These are phyloP conservation scores for Gossypium schwendimanii DNA, from an alignment of 441 rosid species.

Conservation along the genomic window DNA sequence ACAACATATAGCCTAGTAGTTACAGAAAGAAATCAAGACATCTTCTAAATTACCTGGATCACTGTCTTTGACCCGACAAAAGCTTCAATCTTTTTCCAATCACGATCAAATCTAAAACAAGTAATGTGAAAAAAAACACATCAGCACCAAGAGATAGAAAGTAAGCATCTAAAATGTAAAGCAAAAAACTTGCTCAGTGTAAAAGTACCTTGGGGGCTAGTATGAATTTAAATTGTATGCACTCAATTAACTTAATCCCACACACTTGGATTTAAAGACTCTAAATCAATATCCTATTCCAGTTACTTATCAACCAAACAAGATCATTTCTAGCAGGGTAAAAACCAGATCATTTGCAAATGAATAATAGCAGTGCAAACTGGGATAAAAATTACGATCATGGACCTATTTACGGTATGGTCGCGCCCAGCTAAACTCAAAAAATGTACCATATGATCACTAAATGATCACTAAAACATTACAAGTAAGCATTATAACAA, in stretches of 20 bases:
- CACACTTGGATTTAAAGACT: background rate
- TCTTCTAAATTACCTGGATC: conserved; percentile 55
- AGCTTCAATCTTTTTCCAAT: conserved; percentile 98
- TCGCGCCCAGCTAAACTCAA: background rate
- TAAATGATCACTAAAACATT: background rate
- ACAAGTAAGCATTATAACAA: background rate
- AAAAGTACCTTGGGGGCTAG: background rate
- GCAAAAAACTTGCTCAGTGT: background rate
- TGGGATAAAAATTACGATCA: background rate
- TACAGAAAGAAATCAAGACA: background rate
- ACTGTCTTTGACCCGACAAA: conserved; percentile 93
- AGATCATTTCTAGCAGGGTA: background rate
- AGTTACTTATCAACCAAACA: background rate
- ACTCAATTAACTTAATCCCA: background rate
- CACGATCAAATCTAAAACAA: conserved; percentile 76
- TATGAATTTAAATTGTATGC: background rate
- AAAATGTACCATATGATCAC: background rate
- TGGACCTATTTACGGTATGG: no score
- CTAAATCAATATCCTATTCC: background rate
- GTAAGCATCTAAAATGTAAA: background rate
- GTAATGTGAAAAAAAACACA: background rate
- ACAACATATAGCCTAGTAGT: background rate
- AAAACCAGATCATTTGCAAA: background rate
- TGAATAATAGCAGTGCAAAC: background rate
- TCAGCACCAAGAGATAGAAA: background rate